Evolutionary conservation across 78 protist genomes (phyloP).

Genomic region (Tieghemostelium lacteum): DNA sequence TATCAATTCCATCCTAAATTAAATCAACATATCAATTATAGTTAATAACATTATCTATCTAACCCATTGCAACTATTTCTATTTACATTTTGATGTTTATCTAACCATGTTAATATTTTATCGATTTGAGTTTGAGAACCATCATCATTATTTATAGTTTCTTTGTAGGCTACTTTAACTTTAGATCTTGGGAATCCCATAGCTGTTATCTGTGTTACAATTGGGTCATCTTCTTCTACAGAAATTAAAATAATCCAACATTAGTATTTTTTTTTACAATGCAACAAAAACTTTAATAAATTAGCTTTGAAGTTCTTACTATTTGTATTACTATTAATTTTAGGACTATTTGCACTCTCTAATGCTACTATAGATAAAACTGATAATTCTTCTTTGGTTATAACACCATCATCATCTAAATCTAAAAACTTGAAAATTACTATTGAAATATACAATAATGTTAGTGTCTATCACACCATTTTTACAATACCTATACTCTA

Average conservation of each 20-base stretch:
- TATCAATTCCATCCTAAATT: conserved; percentile 41
- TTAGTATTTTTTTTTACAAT: no score
- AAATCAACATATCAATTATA: no score
- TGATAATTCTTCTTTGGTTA: conserved; percentile 61
- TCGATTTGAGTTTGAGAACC: no score
- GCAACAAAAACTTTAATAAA: no score
- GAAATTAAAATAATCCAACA: background rate
- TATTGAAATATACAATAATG: background rate
- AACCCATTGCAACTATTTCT: no score
- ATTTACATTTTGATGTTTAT: no score
- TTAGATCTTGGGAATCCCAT: conserved; percentile 62
- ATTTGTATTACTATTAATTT: background rate
- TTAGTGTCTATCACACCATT: background rate
- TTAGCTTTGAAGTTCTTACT: background rate
- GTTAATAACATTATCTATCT: no score
- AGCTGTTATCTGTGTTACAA: conserved; percentile 13
- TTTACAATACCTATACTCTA: background rate
- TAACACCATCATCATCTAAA: conserved; percentile 66
- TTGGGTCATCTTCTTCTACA: conserved; percentile 33
- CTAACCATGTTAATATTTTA: no score
- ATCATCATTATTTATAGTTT: conserved; percentile 41
- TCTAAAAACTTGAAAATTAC: conserved; percentile 70
- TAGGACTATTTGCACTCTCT: conserved; percentile 21
- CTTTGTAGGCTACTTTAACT: conserved; percentile 41
- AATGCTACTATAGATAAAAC: conserved; percentile 54